A percentile compares a stretch with the other conserved stretches of the same genome.
Conservation (phyloP, 306 rosid species). For the Pterocarpus santalinus region DNA sequence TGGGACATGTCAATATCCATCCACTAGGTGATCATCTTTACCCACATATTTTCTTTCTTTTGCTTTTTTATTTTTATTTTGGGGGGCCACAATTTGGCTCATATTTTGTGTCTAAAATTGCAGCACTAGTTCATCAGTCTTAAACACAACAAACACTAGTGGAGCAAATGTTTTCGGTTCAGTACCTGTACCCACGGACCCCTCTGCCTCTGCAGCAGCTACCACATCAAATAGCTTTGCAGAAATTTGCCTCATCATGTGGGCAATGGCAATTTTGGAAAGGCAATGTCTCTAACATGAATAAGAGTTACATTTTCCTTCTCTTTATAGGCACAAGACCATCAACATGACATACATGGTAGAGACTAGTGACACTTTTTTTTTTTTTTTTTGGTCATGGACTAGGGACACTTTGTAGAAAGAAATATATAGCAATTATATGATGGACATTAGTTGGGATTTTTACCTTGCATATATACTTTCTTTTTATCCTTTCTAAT, state of each 20-base stretch:
- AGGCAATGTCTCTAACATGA: slow-evolving; percentile 8
- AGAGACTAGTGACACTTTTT: not conserved
- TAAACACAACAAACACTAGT: slow-evolving; percentile 79
- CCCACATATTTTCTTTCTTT: not conserved
- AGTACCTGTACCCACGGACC: slow-evolving; percentile 69
- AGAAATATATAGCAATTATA: slow-evolving; percentile 34
- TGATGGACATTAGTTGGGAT: slow-evolving; percentile 34
- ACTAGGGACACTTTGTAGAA: not conserved
- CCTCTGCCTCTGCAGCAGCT: slow-evolving; percentile 56
- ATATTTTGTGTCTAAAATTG: slow-evolving; percentile 41
- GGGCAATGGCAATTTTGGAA: slow-evolving; percentile 45
- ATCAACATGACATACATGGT: slow-evolving; percentile 18
- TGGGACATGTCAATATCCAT: slow-evolving; percentile 78
- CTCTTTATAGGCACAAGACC: slow-evolving; percentile 27
- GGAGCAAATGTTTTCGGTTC: slow-evolving; percentile 85
- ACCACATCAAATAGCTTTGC: slow-evolving; percentile 28
- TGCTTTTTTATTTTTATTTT: not conserved
- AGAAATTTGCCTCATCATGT: slow-evolving; percentile 49
- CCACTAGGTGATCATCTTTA: slow-evolving; percentile 64
- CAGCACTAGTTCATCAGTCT: slow-evolving; percentile 77
- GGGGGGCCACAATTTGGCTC: not conserved
- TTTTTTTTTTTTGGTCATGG: too few relatives aligned
- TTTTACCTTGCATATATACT: slow-evolving; percentile 8
- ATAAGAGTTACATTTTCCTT: slow-evolving; percentile 34
- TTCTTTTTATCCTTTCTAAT: not conserved